Base-by-base conservation (phyloP, 768 basidiomycete species). In the Holtermanniella nyarrowii region DNA sequence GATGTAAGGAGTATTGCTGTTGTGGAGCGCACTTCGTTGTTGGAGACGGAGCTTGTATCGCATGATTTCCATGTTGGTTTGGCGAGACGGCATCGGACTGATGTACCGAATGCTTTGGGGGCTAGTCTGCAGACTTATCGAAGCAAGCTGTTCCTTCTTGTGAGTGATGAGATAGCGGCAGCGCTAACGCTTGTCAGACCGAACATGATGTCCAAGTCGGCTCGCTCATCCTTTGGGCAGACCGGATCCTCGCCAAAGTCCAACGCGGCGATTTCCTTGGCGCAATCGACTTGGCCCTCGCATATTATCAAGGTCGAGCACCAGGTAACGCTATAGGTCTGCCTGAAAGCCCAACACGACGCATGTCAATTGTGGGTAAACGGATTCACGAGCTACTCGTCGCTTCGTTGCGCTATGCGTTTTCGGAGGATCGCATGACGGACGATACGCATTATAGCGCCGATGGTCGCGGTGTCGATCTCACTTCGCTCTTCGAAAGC, bases 391-490 rank as follows among this genome's bases (percentile, higher is more conserved):
- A 85, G 52, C 77, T 99, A 25, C 85, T 99, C 83, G 73, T 75
- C 11, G 89, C 95, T 2, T 95, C 95, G 1, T 76, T 85, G 40
- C 80, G 77, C 18, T 97, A 91, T 70, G 82, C 85, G 1, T 99
- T 99, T 70, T 91, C 93, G 1, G 88, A 95, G 62, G 89, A 97
- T 13, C 83, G 95, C 22, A 83, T 97, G 80, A 82, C 77, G 21
- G 95, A 97, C 68, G 79, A 78, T 39, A 93, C 90, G 1, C 90
- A 96, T 71, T 67, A 74, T 47, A 84, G 81, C 13, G 78, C 80
- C 5, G 86, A 90, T 66, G 84, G 85, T 20, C 81, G 88, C 37
- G 93, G 93, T 21, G 90, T 97, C 10, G 93, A 97, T 70, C 79
- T 87, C 44, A 95, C 90, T 0, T 76, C 80, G 20, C 75, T 97